Base-by-base conservation (phyloP, 441 rosid species). In the Euphorbia schlechtendalii region DNA sequence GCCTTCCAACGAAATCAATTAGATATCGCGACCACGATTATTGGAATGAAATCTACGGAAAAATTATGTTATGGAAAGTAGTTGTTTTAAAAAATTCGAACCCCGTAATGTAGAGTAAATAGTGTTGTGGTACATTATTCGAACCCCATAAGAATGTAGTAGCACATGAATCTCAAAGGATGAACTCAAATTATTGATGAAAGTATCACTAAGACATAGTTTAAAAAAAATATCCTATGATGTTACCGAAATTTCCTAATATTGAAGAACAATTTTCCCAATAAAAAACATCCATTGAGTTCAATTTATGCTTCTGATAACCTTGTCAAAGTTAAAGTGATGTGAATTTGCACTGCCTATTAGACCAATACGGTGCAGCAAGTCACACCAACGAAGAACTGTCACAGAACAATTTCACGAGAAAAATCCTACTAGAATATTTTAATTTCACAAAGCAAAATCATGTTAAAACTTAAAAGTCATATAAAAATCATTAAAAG, bases 1-100 rank as follows among this genome's bases (percentile, higher is more conserved):
- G 17, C 62, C 48, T 13, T 46, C 36, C n/a, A 61, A 22, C 9
- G 45, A 45, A 65, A 54, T 27, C 58, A 65, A 59, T 54, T 66
- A 24, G n/a, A n/a, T n/a, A n/a, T n/a, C n/a, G n/a, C n/a, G n/a
- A n/a, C n/a, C n/a, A n/a, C n/a, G n/a, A n/a, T n/a, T n/a, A n/a
- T n/a, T n/a, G n/a, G n/a, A n/a, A n/a, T n/a, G n/a, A n/a, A n/a
- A n/a, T n/a, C n/a, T n/a, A n/a, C n/a, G n/a, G n/a, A n/a, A n/a
- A n/a, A n/a, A 55, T 27, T 10, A 3, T 25, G 56, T 13, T 53
- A 21, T 53, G 2, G 6, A 21, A 20, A 18, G 12, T 55, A 13
- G 14, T 55, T 22, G 14, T 27, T 55, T 14, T 14, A 27, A n/a
- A n/a, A n/a, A n/a, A n/a, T n/a, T 2, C 2, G 48, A 43, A 43